Percentiles rank a stretch among this genome's conserved stretches.
These are phyloP conservation scores for Syncephalastrum racemosum DNA, from an alignment of 371 early-diverging fungal species.

Conservation along the genomic window DNA sequence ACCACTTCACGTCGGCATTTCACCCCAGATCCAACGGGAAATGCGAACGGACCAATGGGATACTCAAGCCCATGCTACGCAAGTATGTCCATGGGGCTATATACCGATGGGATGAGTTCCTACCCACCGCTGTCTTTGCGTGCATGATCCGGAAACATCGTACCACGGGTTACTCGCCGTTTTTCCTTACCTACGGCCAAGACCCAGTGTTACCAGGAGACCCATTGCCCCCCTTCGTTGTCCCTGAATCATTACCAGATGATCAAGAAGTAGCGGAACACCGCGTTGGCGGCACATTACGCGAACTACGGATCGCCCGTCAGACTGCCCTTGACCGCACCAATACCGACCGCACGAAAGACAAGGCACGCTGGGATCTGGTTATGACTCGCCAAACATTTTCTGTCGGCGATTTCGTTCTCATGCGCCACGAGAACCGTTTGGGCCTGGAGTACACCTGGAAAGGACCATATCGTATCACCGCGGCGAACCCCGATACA, in stretches of 20 bases:
- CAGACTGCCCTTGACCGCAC: not conserved
- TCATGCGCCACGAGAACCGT: slow-evolving; percentile 8
- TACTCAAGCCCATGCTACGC: no score
- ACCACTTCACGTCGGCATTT: slow-evolving; percentile 23
- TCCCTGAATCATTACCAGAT: no score
- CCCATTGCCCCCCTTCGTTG: slow-evolving; percentile 4
- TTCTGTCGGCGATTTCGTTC: no score
- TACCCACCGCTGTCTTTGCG: slow-evolving; percentile 11
- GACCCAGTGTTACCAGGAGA: slow-evolving; percentile 8
- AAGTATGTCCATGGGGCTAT: no score
- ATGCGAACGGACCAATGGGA: no score
- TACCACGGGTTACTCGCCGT: slow-evolving; percentile 8
- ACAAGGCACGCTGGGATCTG: slow-evolving; percentile 9
- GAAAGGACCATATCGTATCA: slow-evolving; percentile 10
- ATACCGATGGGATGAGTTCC: slow-evolving; percentile 15
- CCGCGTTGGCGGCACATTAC: no score
- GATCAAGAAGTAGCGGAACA: not conserved
- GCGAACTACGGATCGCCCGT: not conserved
- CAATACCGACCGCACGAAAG: not conserved
- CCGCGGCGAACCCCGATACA: not conserved
- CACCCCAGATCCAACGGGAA: slow-evolving; percentile 24
- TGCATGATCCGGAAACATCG: slow-evolving; percentile 10
- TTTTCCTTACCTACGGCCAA: slow-evolving; percentile 5
- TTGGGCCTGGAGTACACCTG: slow-evolving; percentile 12
- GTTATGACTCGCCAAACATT: no score